Evolutionary conservation across 192 early-diverging fungal species (phyloP), one percentile per base, ranked within the genome.

Genomic region (Mortierella hygrophila): DNA sequence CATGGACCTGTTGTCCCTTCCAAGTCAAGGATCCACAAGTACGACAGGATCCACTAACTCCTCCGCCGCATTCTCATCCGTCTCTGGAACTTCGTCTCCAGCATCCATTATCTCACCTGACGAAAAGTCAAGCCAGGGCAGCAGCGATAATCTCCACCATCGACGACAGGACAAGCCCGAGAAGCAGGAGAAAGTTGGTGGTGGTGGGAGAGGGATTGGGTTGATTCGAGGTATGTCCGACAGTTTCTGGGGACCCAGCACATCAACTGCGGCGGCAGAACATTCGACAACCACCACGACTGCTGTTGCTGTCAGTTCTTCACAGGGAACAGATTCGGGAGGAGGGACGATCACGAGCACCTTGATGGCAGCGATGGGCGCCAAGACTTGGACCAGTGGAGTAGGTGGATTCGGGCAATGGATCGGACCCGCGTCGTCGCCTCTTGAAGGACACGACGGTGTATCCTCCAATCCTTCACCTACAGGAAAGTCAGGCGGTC

Each of bases 181-280:
- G 26, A 47, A 47, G 13, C 42, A 35, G 42, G 72, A 42, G 46
- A 42, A 73, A 29, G 72, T 73, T 32, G 11, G n/a, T 16, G 70
- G 37, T n/a, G 71, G 71, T 26, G 35, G 72, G 13, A 41, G 79
- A 18, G 79, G 79, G 11, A 37, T 81, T n/a, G 77, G 82, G 10
- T 29, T 85, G 35, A 72, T 85, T 4, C 78, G 83, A 20, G 83
- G 83, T 18, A 85, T 85, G 83, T 85, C 83, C 15, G 83, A 85
- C 20, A 85, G 83, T n/a, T 75, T 73, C 21, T 68, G 75, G 60
- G 74, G 47, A 38, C 37, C 47, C 16, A 52, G 74, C 8, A 52
- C 74, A 2, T 46, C 71, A 37, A 37, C 74, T 10, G 15, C 38
- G 20, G 21, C 74, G 7, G 54, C 54, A 21, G n/a, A 2, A 49